Evolutionary conservation across 2,329 filamentous ascomycete species (phyloP).

Genomic region (Fusarium oligoseptatum): DNA sequence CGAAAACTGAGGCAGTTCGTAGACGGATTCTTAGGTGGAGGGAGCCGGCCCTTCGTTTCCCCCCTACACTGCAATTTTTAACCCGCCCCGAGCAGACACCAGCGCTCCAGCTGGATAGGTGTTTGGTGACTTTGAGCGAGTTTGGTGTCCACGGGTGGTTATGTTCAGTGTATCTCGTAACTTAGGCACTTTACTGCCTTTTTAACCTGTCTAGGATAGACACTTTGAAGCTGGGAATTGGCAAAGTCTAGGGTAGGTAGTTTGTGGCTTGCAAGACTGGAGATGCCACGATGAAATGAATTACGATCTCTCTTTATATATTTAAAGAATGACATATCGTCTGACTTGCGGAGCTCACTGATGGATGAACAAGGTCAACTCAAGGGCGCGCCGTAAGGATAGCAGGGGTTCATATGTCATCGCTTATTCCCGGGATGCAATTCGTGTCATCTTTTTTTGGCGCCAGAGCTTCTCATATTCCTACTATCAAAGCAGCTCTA

Average conservation of each 20-base stretch:
- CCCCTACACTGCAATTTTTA: conserved; percentile 2
- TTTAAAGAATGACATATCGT: not conserved
- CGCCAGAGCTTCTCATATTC: no score
- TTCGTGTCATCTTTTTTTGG: not conserved
- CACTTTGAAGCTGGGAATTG: no score
- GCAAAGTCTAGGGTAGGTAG: not conserved
- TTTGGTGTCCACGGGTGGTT: no score
- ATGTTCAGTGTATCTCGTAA: no score
- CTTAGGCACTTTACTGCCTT: no score
- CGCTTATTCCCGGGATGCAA: not conserved
- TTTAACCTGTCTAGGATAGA: no score
- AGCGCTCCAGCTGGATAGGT: no score
- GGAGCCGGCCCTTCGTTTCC: no score
- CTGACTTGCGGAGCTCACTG: not conserved
- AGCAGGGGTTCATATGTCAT: not conserved
- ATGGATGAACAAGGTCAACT: not conserved
- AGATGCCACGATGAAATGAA: not conserved
- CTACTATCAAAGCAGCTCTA: not conserved
- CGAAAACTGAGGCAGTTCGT: no score
- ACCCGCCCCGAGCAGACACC: not conserved
- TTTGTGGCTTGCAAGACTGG: not conserved
- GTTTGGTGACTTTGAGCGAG: no score
- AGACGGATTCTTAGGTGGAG: no score
- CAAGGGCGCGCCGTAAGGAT: not conserved
- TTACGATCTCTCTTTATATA: not conserved